Evolutionary conservation across 2,329 filamentous ascomycete genomes (phyloP).

Genomic region (Pseudocercospora pini-densiflorae): DNA sequence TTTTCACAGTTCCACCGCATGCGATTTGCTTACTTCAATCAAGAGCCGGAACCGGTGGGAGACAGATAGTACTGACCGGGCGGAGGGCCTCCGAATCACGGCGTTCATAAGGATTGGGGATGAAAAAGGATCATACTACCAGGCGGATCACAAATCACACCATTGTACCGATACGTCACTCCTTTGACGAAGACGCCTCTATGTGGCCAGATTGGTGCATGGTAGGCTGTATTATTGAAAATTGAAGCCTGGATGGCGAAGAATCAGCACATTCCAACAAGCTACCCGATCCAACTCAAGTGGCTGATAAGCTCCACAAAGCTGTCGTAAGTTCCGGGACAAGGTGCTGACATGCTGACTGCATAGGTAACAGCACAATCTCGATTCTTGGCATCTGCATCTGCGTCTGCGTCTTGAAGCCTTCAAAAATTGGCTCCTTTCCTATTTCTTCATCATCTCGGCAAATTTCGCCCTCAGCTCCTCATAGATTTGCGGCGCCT

Average conservation of each 20-base stretch:
- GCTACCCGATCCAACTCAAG: not conserved
- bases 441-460: conserved; percentile 50
- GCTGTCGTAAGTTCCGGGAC: not conserved
- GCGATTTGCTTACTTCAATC: conserved; percentile 43
- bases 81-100: conserved; percentile 15
- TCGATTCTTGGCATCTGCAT: not conserved
- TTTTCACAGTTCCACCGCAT: conserved; percentile 42
- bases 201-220: not conserved
- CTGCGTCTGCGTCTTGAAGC: not conserved
- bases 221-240: conserved; percentile 17
- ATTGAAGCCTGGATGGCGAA: conserved; percentile 3
- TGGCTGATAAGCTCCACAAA: not conserved
- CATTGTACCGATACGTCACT: conserved; percentile 27
- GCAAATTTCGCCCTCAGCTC: conserved; percentile 48
- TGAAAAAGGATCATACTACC: conserved; percentile 23
- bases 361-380: not conserved
- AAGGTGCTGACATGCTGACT: conserved; percentile 9
- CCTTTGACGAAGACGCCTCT: conserved; percentile 21
- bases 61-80: conserved; percentile 24
- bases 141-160: conserved; percentile 14
- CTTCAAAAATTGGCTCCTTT: not conserved
- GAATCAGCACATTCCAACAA: not conserved
- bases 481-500: conserved; percentile 31
- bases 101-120: conserved; percentile 26
- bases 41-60: conserved; percentile 33